Base-by-base conservation (phyloP, 164 flowering plant species). In the Aristolochia contorta region DNA sequence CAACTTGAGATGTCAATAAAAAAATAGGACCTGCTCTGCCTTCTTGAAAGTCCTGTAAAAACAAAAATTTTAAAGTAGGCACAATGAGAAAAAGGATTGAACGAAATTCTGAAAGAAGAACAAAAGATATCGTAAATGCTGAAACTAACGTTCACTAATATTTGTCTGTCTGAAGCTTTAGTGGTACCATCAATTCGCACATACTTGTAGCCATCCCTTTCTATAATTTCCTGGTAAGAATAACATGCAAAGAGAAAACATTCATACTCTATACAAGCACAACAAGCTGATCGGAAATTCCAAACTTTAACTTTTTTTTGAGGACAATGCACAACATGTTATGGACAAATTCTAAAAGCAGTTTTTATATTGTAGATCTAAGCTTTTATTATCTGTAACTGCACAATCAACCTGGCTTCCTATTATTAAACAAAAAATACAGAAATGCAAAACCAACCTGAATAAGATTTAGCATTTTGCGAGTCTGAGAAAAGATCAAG, bases 1-100 rank as follows among this genome's bases (percentile, higher is more conserved):
- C 99, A 69, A 94, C 99, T 85, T 89, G 96, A 63, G 99, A 85
- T 57, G 99, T 94, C 74, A 94, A 69, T 18, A 94, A 84, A 77
- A 94, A 94, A 63, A 94, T 89, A 32, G 96, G 83, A 66, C 96
- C 91, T 54, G 79, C 88, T 48, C 27, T 61, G 59, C 96, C 97
- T 57, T 80, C 95, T 84, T 94, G 97, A 58, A 88, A 94, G 62
- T 94, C 97, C 99, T 94, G 71, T 59, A 55, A 58, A 54, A 63
- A 56, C 5, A 15, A 24, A 22, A 47, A 45, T 30, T 33, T 19
- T 21, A 19, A 15, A 19, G 66, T 22, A 14, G 2, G 30, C 2
- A 22, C 45, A 61, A 21, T n/a, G n/a, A n/a, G 5, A 19, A 20
- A 57, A 6, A 33, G 21, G 15, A 18, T 27, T 56, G 25, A 21